phyloP scores from a whole-genome alignment of 192 early-diverging fungal species.

The Kickxella alabastrina region DNA sequence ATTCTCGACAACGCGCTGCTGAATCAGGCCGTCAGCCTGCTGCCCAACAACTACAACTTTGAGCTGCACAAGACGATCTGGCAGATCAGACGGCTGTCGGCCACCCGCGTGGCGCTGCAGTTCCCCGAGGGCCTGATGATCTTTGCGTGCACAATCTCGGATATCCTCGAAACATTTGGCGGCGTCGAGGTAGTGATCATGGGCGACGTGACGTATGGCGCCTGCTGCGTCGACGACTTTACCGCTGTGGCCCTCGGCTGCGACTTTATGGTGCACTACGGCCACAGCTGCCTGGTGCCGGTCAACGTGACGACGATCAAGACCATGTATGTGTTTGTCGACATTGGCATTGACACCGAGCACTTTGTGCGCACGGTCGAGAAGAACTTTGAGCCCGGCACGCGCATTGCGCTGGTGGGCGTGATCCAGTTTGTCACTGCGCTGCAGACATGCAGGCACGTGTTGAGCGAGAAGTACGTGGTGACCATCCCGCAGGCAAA shows the following conservation, averaged over 20 bases:
- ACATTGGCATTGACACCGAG: constrained; percentile 89
- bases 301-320: constrained; percentile 92
- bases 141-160: constrained; percentile 88
- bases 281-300: constrained; percentile 95
- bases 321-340: constrained; percentile 98
- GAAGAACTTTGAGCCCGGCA: constrained; percentile 78
- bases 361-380: constrained; percentile 91
- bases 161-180: constrained; percentile 80
- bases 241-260: constrained; percentile 88
- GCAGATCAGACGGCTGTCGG: constrained; percentile 70
- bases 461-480: constrained; percentile 56
- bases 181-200: constrained; percentile 90
- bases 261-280: constrained; percentile 98
- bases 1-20: constrained; percentile 77
- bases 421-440: constrained; percentile 94
- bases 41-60: constrained; percentile 98
- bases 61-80: constrained; percentile 97
- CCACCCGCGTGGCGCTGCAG: constrained; percentile 89
- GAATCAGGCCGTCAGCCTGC: constrained; percentile 77
- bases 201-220: constrained; percentile 99
- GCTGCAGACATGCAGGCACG: constrained; percentile 62
- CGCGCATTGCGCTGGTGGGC: constrained; percentile 75
- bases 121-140: constrained; percentile 96
- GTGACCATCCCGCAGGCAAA: constrained; percentile 86
- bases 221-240: constrained; percentile 98